Base-by-base conservation (phyloP, 2,329 filamentous ascomycete genomes). In the Aspergillus alliaceus region DNA sequence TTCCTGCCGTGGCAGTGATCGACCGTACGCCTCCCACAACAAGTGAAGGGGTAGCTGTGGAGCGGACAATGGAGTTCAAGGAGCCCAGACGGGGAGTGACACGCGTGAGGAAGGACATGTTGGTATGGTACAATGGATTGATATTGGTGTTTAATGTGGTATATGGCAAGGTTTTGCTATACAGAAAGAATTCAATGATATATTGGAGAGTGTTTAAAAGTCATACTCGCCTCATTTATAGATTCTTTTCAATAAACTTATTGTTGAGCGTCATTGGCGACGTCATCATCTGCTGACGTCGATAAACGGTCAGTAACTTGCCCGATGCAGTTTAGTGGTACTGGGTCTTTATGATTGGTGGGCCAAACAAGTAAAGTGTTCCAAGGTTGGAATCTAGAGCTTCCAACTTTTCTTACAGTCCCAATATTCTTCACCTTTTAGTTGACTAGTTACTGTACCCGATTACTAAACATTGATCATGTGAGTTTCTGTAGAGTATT, bases 1-100 rank as follows among this genome's bases (percentile, higher is more conserved):
- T 66, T 44, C 72, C 63, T 37, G 76, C 69, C 11, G 83, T 80
- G 59, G 82, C 85, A 67, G 81, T 82, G 76, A 87, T 84, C 53
- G 67, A 66, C 48, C 67, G 58, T 29, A 50, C 58, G 31, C 50
- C 61, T 31, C 57, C 62, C 57, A 63, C 63, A 42, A 59, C 56
- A 39, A 64, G 63, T 7, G 62, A 44, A 22, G 59, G 61, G 52
- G 49, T 55, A 2, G 15, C 25, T 20, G 55, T 55, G 27, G 54
- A 24, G 12, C 42, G 39, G 25, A 46, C n/a, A 14, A 44, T n/a
- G 44, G 29, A 20, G 20, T 31, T 42, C n/a, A 54, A 51, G 35
- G 64, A 54, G 47, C 60, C 53, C 22, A 70, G 53, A 18, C 64
- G 62, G 56, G 71, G 68, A 58, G 69, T 58, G 51, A 73, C 51